phyloP scores from a whole-genome alignment of 2,329 filamentous ascomycete species.

The Colletotrichum gloeosporioides region DNA sequence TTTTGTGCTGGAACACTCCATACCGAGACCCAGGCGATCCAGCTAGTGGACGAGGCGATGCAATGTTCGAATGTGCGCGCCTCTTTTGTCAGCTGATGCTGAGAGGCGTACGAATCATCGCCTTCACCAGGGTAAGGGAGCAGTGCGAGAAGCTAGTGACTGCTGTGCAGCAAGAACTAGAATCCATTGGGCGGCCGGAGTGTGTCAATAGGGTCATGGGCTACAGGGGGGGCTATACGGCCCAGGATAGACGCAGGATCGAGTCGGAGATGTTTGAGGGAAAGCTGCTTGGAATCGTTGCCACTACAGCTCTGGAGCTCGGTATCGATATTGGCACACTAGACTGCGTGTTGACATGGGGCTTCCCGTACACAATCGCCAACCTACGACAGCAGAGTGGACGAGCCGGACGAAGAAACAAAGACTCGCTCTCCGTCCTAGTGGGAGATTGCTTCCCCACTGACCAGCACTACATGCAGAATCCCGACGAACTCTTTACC shows the following conservation, averaged over 20 bases:
- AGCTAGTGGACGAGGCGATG: conserved; percentile 83
- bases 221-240: conserved; percentile 93
- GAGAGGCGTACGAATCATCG: conserved; percentile 88
- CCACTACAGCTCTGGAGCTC: conserved; percentile 90
- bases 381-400: conserved; percentile 96
- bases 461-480: conserved; percentile 97
- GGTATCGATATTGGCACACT: conserved; percentile 95
- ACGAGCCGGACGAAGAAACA: conserved; percentile 88
- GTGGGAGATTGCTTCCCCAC: conserved; percentile 89
- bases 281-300: conserved; percentile 89
- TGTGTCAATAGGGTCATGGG: conserved; percentile 86
- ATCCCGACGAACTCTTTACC: conserved; percentile 91
- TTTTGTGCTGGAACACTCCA: conserved; percentile 97
- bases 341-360: conserved; percentile 91
- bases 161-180: conserved; percentile 80
- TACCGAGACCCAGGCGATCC: conserved; percentile 90
- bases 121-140: conserved; percentile 87
- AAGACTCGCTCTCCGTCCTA: conserved; percentile 88
- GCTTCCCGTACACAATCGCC: conserved; percentile 94
- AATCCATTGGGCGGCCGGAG: conserved; percentile 74
- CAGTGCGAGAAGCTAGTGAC: conserved; percentile 86
- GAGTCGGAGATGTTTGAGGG: conserved; percentile 98
- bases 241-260: conserved; percentile 86
- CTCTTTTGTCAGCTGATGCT: conserved; percentile 90
- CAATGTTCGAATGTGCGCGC: conserved; percentile 83